These are phyloP conservation scores for Plasmodium vinckei DNA, from an alignment of 169 alveolate genomes.

Conservation along the genomic window DNA sequence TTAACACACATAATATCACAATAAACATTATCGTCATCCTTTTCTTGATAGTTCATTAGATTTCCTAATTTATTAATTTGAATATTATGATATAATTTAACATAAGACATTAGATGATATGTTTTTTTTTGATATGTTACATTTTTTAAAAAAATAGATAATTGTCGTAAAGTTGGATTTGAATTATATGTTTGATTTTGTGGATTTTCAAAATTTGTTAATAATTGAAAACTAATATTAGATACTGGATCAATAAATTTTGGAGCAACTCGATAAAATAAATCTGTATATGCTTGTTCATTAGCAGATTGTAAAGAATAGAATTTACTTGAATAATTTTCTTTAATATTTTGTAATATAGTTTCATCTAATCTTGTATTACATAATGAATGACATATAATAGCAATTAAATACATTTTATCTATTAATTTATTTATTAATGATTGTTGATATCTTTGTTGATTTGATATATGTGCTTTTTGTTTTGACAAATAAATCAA, in stretches of 20 bases:
- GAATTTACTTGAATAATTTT: constrained; percentile 86
- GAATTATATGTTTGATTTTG: constrained; percentile 70
- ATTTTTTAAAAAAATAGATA: constrained; percentile 82
- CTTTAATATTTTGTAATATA: constrained; percentile 84
- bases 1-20: constrained; percentile 85
- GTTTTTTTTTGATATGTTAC: constrained; percentile 82
- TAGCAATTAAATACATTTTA: constrained; percentile 85
- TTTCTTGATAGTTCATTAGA: constrained; percentile 77
- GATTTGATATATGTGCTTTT: constrained; percentile 81
- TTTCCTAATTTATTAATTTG: constrained; percentile 81
- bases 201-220: constrained; percentile 73
- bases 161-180: constrained; percentile 83
- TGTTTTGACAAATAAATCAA: constrained; percentile 84
- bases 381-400: constrained; percentile 85
- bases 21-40: constrained; percentile 79
- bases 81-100: constrained; percentile 86
- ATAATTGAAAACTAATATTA: constrained; percentile 60
- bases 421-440: constrained; percentile 84
- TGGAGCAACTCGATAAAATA: constrained; percentile 86
- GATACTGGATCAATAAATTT: constrained; percentile 86
- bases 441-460: constrained; percentile 84
- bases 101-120: constrained; percentile 84
- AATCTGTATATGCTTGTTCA: constrained; percentile 86
- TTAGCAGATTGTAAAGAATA: constrained; percentile 85
- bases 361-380: constrained; percentile 85